These are phyloP conservation scores for Jimgerdemannia lactiflua DNA, from an alignment of 192 early-diverging fungal species.

Conservation along the genomic window DNA sequence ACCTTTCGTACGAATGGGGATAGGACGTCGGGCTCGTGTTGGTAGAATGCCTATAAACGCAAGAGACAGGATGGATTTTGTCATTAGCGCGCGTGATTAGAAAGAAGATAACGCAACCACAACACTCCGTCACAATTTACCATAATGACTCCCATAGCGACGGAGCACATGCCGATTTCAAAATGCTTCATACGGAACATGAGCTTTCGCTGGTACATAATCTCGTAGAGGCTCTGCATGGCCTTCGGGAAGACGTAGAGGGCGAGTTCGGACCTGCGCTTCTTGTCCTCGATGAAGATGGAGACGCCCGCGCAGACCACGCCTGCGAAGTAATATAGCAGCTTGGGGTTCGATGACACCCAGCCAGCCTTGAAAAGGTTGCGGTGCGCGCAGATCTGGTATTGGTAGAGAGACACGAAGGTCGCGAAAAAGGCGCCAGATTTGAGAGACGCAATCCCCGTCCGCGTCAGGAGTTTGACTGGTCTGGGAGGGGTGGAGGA, in stretches of 20 bases:
- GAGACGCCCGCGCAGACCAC: conserved; percentile 47
- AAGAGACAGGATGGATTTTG: not conserved
- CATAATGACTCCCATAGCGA: conserved; percentile 71
- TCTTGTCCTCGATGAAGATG: conserved; percentile 73
- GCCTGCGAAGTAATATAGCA: conserved; percentile 62
- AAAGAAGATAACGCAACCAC: not conserved
- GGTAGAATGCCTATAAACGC: conserved; percentile 48
- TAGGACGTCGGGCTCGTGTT: conserved; percentile 54
- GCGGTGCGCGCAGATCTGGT: conserved; percentile 66
- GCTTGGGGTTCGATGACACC: conserved; percentile 49
- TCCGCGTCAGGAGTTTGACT: conserved; percentile 37
- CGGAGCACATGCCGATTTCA: conserved; percentile 60
- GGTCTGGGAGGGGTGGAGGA: conserved; percentile 38
- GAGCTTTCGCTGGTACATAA: conserved; percentile 57
- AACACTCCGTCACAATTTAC: conserved; percentile 27
- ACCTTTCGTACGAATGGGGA: conserved; percentile 47
- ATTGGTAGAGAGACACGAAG: conserved; percentile 64
- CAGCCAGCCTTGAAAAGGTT: conserved; percentile 42
- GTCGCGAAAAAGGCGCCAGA: conserved; percentile 62
- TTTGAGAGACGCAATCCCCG: conserved; percentile 49
- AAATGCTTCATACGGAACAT: conserved; percentile 56
- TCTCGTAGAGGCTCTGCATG: conserved; percentile 59
- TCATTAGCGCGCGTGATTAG: not conserved
- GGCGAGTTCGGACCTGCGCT: conserved; percentile 64
- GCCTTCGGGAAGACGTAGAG: conserved; percentile 82